Evolutionary conservation across 148 eudicot species (phyloP).

Genomic region (Talinum fruticosum): DNA sequence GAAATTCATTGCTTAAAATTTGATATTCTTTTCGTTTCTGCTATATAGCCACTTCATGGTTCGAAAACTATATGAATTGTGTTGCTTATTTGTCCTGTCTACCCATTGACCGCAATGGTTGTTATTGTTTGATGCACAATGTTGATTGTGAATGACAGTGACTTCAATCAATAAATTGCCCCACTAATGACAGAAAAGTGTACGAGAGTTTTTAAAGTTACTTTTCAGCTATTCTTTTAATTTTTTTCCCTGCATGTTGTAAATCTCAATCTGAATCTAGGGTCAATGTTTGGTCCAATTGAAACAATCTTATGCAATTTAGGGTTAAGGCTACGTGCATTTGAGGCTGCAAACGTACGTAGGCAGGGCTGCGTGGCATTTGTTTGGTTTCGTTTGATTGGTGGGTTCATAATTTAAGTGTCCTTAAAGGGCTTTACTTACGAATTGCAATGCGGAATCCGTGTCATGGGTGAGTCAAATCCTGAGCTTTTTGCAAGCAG

Average conservation of each 20-base stretch:
- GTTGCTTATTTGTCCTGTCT: neutral
- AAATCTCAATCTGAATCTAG: neutral
- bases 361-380: neutral
- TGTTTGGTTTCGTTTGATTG: neutral
- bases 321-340: neutral
- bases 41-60: neutral
- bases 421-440: neutral
- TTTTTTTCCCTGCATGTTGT: too few species aligned
- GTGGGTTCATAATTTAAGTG: neutral
- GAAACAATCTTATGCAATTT: neutral
- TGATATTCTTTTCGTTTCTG: neutral
- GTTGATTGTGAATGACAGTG: neutral
- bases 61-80: neutral
- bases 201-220: neutral
- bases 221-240: slow-evolving; percentile 4
- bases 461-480: neutral
- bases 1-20: neutral
- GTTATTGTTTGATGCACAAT: neutral
- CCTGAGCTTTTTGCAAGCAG: neutral
- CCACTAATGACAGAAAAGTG: neutral
- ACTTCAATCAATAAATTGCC: neutral
- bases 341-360: neutral
- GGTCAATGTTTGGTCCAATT: neutral
- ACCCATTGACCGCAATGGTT: too few species aligned
- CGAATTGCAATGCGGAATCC: neutral